These are phyloP conservation scores for Claviceps monticola DNA, from an alignment of 2,329 filamentous ascomycete genomes.

Conservation along the genomic window DNA sequence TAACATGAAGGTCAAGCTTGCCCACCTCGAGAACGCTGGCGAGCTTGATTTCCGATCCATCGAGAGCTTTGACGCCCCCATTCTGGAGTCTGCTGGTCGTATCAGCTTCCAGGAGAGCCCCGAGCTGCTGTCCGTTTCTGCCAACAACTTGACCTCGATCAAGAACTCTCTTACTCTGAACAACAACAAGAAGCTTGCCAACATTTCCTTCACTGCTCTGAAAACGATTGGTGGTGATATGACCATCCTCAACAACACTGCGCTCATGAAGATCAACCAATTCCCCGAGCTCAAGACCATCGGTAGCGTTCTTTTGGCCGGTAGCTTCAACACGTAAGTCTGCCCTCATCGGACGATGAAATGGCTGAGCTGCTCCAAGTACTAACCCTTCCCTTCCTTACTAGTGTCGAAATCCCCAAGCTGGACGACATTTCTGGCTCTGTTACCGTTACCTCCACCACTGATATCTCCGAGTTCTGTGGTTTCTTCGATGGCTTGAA, in stretches of 20 bases:
- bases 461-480: constrained; percentile 42
- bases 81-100: constrained; percentile 53
- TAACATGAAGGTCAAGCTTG: constrained; percentile 57
- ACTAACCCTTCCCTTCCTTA: neutral
- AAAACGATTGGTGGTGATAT: constrained; percentile 62
- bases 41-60: constrained; percentile 55
- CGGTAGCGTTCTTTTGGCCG: constrained; percentile 74
- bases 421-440: constrained; percentile 57
- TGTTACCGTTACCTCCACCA: constrained; percentile 55
- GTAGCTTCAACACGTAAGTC: constrained; percentile 70
- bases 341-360: neutral
- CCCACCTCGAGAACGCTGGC: constrained; percentile 52
- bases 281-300: constrained; percentile 58
- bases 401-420: constrained; percentile 56
- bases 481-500: constrained; percentile 33
- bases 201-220: constrained; percentile 63
- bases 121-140: constrained; percentile 54
- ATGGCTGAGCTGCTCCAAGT: neutral
- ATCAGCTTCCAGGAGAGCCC: constrained; percentile 72
- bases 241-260: constrained; percentile 82
- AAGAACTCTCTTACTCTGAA: constrained; percentile 45
- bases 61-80: constrained; percentile 58
- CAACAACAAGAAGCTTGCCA: constrained; percentile 48
- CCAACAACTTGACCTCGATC: constrained; percentile 42
- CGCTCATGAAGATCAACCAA: constrained; percentile 47